Evolutionary conservation across 1,284 basidiomycete species (phyloP).

Genomic region (Neolentinus lepideus): DNA sequence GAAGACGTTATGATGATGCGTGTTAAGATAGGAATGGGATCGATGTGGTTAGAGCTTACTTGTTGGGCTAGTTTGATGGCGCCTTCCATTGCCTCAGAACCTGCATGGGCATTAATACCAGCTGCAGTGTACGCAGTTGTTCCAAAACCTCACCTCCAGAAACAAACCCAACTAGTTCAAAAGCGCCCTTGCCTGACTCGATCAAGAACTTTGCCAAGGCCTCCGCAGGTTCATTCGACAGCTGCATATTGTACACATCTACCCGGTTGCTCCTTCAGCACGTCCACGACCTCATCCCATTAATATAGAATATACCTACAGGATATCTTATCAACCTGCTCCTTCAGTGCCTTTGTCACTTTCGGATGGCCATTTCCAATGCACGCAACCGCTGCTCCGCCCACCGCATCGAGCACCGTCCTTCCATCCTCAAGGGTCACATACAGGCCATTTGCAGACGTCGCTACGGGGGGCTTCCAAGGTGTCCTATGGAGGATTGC

Average conservation of each 20-base stretch:
- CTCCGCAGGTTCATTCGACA: constrained; percentile 74
- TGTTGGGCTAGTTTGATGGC: constrained; percentile 76
- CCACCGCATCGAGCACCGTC: constrained; percentile 66
- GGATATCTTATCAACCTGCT: constrained; percentile 68
- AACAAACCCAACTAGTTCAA: constrained; percentile 59
- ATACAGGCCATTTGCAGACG: constrained; percentile 61
- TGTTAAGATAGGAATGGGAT: not conserved
- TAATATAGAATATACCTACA: constrained; percentile 37
- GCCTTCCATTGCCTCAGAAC: constrained; percentile 81
- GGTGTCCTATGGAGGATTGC: constrained; percentile 38
- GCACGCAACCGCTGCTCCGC: constrained; percentile 80
- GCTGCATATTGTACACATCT: constrained; percentile 81
- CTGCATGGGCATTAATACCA: constrained; percentile 27
- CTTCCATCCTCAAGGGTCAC: constrained; percentile 61
- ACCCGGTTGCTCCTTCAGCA: not conserved
- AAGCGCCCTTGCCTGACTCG: constrained; percentile 61
- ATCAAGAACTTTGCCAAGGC: constrained; percentile 60
- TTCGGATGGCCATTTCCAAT: constrained; percentile 70
- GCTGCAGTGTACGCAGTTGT: not conserved
- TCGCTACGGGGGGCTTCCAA: constrained; percentile 62
- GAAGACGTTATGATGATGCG: not conserved
- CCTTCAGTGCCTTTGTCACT: constrained; percentile 65
- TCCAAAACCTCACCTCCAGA: constrained; percentile 55
- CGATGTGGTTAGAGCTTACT: constrained; percentile 27
- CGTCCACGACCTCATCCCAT: too few species aligned